phyloP scores from a whole-genome alignment of 2,329 filamentous ascomycete genomes.

The Fusarium mexicanum region DNA sequence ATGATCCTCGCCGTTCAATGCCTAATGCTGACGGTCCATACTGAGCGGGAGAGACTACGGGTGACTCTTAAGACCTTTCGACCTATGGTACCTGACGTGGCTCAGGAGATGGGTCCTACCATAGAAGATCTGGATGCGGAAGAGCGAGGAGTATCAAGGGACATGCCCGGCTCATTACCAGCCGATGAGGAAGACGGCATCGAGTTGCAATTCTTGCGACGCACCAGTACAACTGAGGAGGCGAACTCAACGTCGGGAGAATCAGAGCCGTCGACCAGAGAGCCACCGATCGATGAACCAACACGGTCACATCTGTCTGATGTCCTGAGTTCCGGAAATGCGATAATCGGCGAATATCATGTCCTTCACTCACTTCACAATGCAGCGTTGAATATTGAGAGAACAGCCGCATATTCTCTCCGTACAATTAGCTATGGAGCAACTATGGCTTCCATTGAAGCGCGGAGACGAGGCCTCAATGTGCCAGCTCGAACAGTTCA shows the following conservation, averaged over 20 bases:
- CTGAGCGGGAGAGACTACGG: slow-evolving; percentile 67
- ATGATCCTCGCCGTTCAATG: slow-evolving; percentile 67
- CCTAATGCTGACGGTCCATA: slow-evolving; percentile 70
- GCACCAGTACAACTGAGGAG: slow-evolving; percentile 37
- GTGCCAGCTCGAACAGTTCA: slow-evolving; percentile 33
- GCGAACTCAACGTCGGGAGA: slow-evolving; percentile 42
- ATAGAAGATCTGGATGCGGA: slow-evolving; percentile 65
- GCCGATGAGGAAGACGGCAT: slow-evolving; percentile 55
- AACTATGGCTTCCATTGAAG: slow-evolving; percentile 62
- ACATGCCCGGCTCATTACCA: slow-evolving; percentile 48
- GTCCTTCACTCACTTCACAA: slow-evolving; percentile 60
- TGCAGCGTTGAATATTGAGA: slow-evolving; percentile 58
- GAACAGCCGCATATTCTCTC: slow-evolving; percentile 61
- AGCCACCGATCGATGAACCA: slow-evolving; percentile 42
- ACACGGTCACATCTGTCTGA: slow-evolving; percentile 56
- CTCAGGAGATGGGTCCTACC: slow-evolving; percentile 44
- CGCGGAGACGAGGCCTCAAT: slow-evolving; percentile 49
- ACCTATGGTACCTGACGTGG: slow-evolving; percentile 45
- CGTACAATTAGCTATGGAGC: slow-evolving; percentile 65
- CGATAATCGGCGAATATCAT: slow-evolving; percentile 63
- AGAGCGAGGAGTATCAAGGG: slow-evolving; percentile 61
- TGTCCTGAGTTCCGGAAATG: slow-evolving; percentile 64
- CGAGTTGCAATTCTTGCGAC: slow-evolving; percentile 54
- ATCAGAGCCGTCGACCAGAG: slow-evolving; percentile 41
- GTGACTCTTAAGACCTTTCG: slow-evolving; percentile 56